These are phyloP conservation scores for Apophysomyces sp. DNA, from an alignment of 371 early-diverging fungal species.

Conservation along the genomic window DNA sequence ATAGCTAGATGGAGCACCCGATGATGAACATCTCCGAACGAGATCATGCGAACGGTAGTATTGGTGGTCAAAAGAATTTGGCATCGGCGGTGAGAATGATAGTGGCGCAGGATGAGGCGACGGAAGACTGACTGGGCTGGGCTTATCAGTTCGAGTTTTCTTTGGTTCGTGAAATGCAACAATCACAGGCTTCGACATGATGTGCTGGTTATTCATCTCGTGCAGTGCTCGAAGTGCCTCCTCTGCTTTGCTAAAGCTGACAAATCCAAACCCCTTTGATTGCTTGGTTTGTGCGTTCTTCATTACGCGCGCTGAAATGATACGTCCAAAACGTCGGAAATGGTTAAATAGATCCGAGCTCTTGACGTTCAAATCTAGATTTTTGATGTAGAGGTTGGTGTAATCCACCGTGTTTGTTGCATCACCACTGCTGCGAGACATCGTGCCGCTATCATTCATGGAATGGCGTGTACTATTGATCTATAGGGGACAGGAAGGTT, in stretches of 20 bases:
- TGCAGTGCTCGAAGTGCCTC: conserved; percentile 38
- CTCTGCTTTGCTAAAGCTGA: conserved; percentile 42
- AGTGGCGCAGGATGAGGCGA: not conserved
- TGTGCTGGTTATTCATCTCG: conserved; percentile 35
- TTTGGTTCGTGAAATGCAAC: conserved; percentile 52
- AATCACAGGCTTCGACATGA: conserved; percentile 39
- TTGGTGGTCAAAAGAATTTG: not conserved
- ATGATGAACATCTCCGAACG: not conserved
- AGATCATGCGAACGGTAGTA: not conserved
- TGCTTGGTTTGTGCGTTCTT: conserved; percentile 38
- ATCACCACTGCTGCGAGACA: not conserved
- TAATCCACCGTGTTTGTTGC: conserved; percentile 22
- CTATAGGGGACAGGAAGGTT: not conserved
- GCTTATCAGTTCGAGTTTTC: conserved; percentile 24
- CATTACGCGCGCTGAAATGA: conserved; percentile 55
- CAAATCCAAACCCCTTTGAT: conserved; percentile 53
- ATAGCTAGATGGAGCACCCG: not conserved
- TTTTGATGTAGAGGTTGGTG: conserved; percentile 56
- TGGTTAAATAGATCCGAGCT: conserved; percentile 46
- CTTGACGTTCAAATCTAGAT: conserved; percentile 46
- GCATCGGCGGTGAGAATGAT: not conserved
- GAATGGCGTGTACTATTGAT: not conserved
- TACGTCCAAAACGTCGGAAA: conserved; percentile 49
- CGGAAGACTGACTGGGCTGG: not conserved
- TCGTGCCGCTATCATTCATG: not conserved